Conservation (phyloP, 179 eudicot genomes). For the Heliamphora pulchella region DNA sequence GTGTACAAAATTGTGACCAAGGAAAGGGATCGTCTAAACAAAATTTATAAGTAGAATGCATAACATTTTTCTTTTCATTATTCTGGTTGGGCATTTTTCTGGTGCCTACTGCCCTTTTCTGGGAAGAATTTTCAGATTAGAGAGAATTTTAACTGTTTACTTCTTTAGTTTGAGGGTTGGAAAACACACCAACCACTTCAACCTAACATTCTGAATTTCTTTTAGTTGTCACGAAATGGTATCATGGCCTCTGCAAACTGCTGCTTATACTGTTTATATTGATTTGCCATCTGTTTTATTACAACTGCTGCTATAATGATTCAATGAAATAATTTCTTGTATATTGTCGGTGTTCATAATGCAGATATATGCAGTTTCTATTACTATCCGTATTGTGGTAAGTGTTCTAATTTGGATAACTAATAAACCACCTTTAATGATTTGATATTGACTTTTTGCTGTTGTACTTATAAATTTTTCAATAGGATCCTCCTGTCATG, state of each 20-base stretch:
- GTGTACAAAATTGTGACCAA: background rate
- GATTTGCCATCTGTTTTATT: background rate
- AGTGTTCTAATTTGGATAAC: conserved; percentile 19
- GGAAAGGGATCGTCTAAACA: background rate
- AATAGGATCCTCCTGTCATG: background rate
- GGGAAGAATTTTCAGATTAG: background rate
- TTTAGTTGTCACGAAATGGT: background rate
- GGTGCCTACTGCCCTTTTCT: background rate
- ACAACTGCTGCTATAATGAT: background rate
- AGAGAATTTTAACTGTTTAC: background rate
- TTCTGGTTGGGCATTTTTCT: background rate
- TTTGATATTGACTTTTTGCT: background rate
- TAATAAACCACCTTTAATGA: background rate
- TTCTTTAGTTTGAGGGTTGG: background rate
- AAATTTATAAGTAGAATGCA: background rate
- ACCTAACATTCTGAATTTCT: background rate
- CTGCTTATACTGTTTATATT: background rate
- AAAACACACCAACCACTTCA: background rate
- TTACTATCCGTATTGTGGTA: conserved; percentile 96
- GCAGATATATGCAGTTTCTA: conserved; percentile 89
- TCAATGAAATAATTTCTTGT: background rate
- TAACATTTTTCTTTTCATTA: background rate
- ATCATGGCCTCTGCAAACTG: background rate
- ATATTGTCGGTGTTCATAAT: conserved; percentile 6
- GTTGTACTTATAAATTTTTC: background rate